phyloP scores from a whole-genome alignment of 202 grass and related monocot species.

The Panicum virgatum region DNA sequence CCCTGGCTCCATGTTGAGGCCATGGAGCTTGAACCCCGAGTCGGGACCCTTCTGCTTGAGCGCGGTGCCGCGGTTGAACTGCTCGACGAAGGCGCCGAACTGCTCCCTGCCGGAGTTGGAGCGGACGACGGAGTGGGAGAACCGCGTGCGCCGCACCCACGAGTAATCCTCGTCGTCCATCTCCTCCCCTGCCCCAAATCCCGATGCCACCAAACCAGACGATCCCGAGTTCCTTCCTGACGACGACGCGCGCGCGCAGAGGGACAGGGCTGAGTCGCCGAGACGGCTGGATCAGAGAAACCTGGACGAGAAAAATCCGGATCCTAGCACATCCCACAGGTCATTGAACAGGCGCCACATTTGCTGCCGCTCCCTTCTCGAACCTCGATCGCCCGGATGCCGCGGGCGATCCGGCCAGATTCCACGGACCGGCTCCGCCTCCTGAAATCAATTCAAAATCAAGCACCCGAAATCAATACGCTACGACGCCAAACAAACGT shows the following conservation, averaged over 20 bases:
- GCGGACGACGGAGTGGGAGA: constrained; percentile 59
- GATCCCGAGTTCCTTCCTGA: neutral
- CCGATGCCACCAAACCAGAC: constrained; percentile 7
- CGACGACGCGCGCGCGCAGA: neutral
- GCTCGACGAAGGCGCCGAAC: constrained; percentile 53
- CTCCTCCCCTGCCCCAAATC: neutral
- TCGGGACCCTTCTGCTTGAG: constrained; percentile 30
- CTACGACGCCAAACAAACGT: neutral
- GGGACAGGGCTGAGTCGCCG: neutral
- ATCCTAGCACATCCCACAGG: constrained; percentile 55
- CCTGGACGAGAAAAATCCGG: constrained; percentile 59
- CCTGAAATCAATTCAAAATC: constrained; percentile 25
- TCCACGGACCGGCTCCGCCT: neutral
- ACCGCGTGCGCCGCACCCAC: constrained; percentile 70
- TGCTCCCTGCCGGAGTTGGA: constrained; percentile 52
- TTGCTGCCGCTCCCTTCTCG: constrained; percentile 15
- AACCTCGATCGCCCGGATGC: neutral
- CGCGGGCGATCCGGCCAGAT: constrained; percentile 7
- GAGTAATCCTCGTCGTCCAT: constrained; percentile 75
- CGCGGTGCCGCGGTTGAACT: constrained; percentile 49
- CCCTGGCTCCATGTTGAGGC: constrained; percentile 50
- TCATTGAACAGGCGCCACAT: constrained; percentile 62
- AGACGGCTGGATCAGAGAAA: constrained; percentile 32
- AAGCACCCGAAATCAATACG: constrained; percentile 23
- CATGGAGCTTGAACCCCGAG: constrained; percentile 49